Conservation (phyloP, 305 asterid genomes). For the Fraxinus albicans region DNA sequence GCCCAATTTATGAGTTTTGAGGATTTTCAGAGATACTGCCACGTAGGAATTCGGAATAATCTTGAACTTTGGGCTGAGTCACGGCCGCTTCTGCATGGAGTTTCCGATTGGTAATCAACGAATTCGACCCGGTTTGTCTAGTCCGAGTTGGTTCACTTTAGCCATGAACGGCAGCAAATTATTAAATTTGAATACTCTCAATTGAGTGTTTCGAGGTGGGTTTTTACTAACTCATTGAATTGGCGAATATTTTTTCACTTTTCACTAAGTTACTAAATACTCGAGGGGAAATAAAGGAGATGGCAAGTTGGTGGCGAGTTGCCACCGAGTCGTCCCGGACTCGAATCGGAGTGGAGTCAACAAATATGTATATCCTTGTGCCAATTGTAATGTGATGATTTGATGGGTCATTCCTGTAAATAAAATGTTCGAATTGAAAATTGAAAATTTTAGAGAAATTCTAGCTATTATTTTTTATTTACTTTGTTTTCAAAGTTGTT, state of each 20-base stretch:
- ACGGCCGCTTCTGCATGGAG: slow-evolving; percentile 23
- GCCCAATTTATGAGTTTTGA: slow-evolving; percentile 16
- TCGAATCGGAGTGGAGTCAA: slow-evolving; percentile 8
- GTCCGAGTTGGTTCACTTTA: neutral
- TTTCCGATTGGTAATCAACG: neutral
- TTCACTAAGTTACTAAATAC: neutral
- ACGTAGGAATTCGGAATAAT: slow-evolving; percentile 19
- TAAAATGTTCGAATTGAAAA: neutral
- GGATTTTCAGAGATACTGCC: slow-evolving; percentile 32
- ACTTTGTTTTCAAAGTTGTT: no score
- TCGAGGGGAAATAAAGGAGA: slow-evolving; percentile 26
- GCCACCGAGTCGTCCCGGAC: slow-evolving; percentile 28
- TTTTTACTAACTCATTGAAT: neutral
- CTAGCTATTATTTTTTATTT: neutral
- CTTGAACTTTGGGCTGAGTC: slow-evolving; percentile 25
- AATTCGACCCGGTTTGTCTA: slow-evolving; percentile 15
- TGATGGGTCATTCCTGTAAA: slow-evolving; percentile 4
- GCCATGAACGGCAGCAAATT: neutral
- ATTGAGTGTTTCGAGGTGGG: neutral
- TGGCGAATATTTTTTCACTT: neutral
- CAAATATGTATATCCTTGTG: slow-evolving; percentile 1
- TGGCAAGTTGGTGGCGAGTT: slow-evolving; percentile 27
- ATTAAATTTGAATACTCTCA: neutral
- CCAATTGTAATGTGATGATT: neutral
- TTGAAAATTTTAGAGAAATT: slow-evolving; percentile 12